These are phyloP conservation scores for Gnaphalium uliginosum DNA, from an alignment of 129 eudicot species.

Conservation along the genomic window DNA sequence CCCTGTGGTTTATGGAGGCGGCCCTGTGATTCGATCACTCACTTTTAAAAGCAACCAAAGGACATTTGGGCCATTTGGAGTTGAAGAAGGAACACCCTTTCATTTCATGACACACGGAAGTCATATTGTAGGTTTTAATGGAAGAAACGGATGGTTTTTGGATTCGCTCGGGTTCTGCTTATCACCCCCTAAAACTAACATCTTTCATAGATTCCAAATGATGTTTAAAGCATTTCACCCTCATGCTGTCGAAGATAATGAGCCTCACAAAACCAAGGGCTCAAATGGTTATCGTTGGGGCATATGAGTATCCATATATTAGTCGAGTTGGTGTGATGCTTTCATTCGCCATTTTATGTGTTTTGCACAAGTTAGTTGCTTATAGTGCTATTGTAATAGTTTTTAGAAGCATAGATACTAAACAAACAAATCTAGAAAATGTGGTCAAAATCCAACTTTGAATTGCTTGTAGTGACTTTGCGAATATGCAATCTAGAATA, in stretches of 20 bases:
- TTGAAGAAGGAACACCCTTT: slow-evolving; percentile 67
- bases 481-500: slow-evolving; percentile 4
- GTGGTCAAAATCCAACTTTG: not conserved
- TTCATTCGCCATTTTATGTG: not conserved
- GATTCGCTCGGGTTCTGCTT: slow-evolving; percentile 52
- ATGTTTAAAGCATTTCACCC: slow-evolving; percentile 33
- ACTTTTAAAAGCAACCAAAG: slow-evolving; percentile 45
- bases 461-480: not conserved
- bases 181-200: slow-evolving; percentile 22
- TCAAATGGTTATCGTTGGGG: not conserved
- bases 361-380: not conserved
- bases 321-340: slow-evolving; percentile 5
- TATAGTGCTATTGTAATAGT: not conserved
- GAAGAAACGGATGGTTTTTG: slow-evolving; percentile 64
- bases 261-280: slow-evolving; percentile 14
- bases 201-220: slow-evolving; percentile 30
- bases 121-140: slow-evolving; percentile 59
- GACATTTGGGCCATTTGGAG: slow-evolving; percentile 72
- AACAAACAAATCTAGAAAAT: slow-evolving; percentile 8
- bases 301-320: not conserved
- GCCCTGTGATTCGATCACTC: slow-evolving; percentile 56
- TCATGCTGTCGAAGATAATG: not conserved
- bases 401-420: not conserved
- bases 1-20: slow-evolving; percentile 62
- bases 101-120: slow-evolving; percentile 48